Evolutionary conservation across 1,284 basidiomycete species (phyloP).

Genomic region (Melampsora americana): DNA sequence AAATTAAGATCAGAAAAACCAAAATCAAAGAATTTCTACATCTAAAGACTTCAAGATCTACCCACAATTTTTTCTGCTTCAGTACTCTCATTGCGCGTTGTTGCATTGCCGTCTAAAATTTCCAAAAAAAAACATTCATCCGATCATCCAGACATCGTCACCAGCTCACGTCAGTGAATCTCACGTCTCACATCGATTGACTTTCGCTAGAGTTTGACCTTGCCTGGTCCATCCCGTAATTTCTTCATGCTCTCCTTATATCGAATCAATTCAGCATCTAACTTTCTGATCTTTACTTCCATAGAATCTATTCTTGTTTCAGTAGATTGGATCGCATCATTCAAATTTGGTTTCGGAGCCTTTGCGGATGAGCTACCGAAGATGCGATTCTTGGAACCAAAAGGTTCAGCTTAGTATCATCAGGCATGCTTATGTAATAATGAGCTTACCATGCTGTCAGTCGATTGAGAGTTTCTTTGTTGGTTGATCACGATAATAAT

Average conservation of each 20-base stretch:
- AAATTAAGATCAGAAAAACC: neutral
- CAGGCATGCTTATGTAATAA: too few relatives aligned
- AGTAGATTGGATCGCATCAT: constrained; percentile 90
- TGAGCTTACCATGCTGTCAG: too few relatives aligned
- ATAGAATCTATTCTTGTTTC: constrained; percentile 83
- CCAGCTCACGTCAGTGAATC: constrained; percentile 14
- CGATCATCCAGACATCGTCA: neutral
- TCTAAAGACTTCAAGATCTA: neutral
- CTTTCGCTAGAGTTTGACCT: constrained; percentile 61
- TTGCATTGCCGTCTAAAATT: constrained; percentile 75
- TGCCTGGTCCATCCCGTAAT: constrained; percentile 88
- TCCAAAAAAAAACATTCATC: constrained; percentile 4
- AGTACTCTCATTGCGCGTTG: constrained; percentile 89
- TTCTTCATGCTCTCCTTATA: constrained; percentile 98
- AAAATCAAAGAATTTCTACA: neutral
- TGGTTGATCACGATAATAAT: too few relatives aligned
- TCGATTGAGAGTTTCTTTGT: too few relatives aligned
- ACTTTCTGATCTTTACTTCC: constrained; percentile 94
- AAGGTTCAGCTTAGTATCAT: neutral
- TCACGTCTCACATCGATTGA: neutral
- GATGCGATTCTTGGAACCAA: constrained; percentile 53
- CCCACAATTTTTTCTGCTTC: constrained; percentile 83
- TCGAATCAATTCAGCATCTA: constrained; percentile 84
- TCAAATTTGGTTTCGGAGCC: constrained; percentile 71
- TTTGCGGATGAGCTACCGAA: constrained; percentile 55